Evolutionary conservation across 169 alveolate species (phyloP).

Genomic region (Plasmodium vinckei): DNA sequence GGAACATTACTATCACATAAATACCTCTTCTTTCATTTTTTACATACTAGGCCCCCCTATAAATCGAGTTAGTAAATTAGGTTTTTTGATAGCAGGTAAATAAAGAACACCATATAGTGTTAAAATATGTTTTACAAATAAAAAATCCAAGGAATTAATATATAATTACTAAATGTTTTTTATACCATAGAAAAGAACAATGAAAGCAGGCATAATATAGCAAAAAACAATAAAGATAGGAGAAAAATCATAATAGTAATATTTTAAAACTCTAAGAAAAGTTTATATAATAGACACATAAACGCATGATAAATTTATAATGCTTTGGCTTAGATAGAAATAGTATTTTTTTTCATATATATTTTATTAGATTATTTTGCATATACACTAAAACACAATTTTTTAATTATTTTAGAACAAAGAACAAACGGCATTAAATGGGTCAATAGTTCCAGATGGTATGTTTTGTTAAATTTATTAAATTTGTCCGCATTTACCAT

Average conservation of each 20-base stretch:
- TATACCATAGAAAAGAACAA: slow-evolving; percentile 4
- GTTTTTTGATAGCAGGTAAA: slow-evolving; percentile 60
- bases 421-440: slow-evolving; percentile 6
- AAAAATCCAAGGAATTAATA: too few species aligned
- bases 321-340: neutral
- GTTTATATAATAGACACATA: neutral
- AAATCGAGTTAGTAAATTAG: slow-evolving; percentile 32
- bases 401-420: slow-evolving; percentile 8
- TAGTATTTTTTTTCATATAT: neutral
- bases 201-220: too few species aligned
- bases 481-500: neutral
- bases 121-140: too few species aligned
- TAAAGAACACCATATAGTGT: neutral
- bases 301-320: neutral
- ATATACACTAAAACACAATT: neutral
- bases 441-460: slow-evolving; percentile 64
- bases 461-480: neutral
- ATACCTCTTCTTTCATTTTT: neutral
- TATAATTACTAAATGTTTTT: too few species aligned
- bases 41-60: slow-evolving; percentile 33
- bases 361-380: neutral
- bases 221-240: neutral
- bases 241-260: slow-evolving; percentile 17
- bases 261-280: neutral
- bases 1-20: too few species aligned